Evolutionary conservation across 2,329 filamentous ascomycete genomes (phyloP), one percentile per base, ranked within the genome.

Genomic region (Claviceps purpurea): DNA sequence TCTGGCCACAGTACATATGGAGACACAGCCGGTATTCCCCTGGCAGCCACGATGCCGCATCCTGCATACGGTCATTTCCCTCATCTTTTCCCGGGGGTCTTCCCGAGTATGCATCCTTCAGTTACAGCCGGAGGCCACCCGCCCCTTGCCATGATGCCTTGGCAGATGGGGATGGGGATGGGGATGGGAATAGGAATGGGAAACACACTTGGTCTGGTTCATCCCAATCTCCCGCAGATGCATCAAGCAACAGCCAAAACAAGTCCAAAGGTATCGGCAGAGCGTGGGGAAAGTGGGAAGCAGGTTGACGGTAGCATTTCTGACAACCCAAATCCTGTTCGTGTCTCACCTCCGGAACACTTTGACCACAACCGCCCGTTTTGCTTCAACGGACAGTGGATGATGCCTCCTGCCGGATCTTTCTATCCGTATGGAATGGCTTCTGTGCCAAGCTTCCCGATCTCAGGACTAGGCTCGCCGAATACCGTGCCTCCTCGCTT

Each of bases 351-450:
- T 11, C 67, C 70, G 0, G 72, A 73, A 18, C 69, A 73, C 50
- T 71, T 74, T 51, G 75, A 78, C 50, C 67, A 64, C 26, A 68
- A 59, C 37, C 70, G 70, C 39, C 71, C 74, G 1, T 74, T 72
- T 56, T 64, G 68, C 53, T 65, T 64, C 58, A 73, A 75, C 49
- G 70, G 72, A 0, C 71, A 74, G 50, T 67, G 71, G 64, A 59
- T 72, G 56, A 66, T 72, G 54, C 69, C 63, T 4, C 56, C 60
- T 30, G 57, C 58, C 14, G 50, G 57, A 16, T 54, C 56, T 7
- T 57, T 59, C 47, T 61, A 60, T 22, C 59, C 61, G 4, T 60
- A 62, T 50, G 60, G 61, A 38, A 60, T 68, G 57, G 56, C 64
- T 49, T 52, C 62, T 41, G 49, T 61, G 30, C 57, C 58, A n/a